Evolutionary conservation across 2,329 filamentous ascomycete genomes (phyloP), one percentile per base, ranked within the genome.

Genomic region (Arthrobotrys entomopaga): DNA sequence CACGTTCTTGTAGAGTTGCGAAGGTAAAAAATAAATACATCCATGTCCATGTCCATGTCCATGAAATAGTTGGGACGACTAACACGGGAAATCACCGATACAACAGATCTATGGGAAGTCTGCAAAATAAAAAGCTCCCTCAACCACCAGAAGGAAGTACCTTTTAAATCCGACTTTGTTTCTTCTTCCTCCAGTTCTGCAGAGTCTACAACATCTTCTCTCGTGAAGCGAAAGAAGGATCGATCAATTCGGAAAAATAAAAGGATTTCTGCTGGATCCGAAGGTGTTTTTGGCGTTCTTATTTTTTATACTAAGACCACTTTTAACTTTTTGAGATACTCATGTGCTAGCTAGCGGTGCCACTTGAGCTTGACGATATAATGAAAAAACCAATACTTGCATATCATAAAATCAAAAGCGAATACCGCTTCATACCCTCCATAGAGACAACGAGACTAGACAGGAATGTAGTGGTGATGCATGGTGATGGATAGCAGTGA

Each of bases 91-190:
- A 46, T 19, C 42, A n/a, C n/a, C 11, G 16, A 46, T 43, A 46
- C 11, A 26, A 16, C 77, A 96, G 93, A 82, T 96, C 91, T 82
- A 98, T 99, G 95, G 94, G 94, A 29, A 87, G 93, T 72, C 89
- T 91, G 24, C 86, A 89, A 78, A 91, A 98, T 84, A 97, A 97
- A 87, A 98, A 98, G 84, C 88, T 97, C 29, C 91, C 92, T 11
- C 95, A 99, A 82, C 95, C 95, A 46, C 87, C 91, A 2, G 95
- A 99, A 84, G 93, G 93, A 70, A 88, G 91, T 29, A 89, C 84
- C 34, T 90, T 76, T 65, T 79, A 77, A 42, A 20, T 16, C 29
- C 38, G 22, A 20, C 46, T 11, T 6, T 50, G 13, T 20, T n/a
- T 19, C n/a, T 50, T 19, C n/a, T 16, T 50, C 46, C 46, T 22